Conservation (phyloP, 78 protist genomes). For the Dictyostelium brefeldianum region DNA sequence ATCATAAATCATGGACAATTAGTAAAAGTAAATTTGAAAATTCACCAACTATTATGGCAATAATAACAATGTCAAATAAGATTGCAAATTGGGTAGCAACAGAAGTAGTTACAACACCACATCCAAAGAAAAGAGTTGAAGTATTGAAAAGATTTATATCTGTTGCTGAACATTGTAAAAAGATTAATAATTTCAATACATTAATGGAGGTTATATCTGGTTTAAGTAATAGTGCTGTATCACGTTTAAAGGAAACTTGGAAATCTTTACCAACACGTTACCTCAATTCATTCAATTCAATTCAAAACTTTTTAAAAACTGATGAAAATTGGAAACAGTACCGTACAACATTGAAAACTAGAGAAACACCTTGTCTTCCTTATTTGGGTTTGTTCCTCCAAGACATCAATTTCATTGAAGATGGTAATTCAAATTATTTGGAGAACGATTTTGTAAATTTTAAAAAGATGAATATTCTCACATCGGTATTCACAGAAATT, state of each 20-base stretch:
- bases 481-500: conserved; percentile 40
- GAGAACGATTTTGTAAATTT: conserved; percentile 42
- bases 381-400: conserved; percentile 86
- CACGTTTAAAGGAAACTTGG: conserved; percentile 86
- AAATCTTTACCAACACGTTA: conserved; percentile 27
- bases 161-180: conserved; percentile 56
- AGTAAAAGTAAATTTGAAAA: conserved; percentile 48
- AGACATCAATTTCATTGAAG: conserved; percentile 89
- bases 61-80: conserved; percentile 35
- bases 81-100: conserved; percentile 79
- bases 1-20: conserved; percentile 57
- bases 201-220: conserved; percentile 84
- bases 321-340: conserved; percentile 62
- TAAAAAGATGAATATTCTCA: conserved; percentile 54
- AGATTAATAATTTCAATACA: conserved; percentile 86
- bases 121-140: conserved; percentile 77
- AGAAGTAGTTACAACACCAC: conserved; percentile 73
- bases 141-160: conserved; percentile 53
- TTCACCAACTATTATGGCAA: conserved; percentile 48
- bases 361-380: conserved; percentile 83
- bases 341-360: conserved; percentile 38
- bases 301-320: conserved; percentile 32
- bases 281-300: background rate
- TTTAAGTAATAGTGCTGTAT: conserved; percentile 50
- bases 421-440: conserved; percentile 71